These are phyloP conservation scores for Suillus alpinus DNA, from an alignment of 768 basidiomycete genomes.

Conservation along the genomic window DNA sequence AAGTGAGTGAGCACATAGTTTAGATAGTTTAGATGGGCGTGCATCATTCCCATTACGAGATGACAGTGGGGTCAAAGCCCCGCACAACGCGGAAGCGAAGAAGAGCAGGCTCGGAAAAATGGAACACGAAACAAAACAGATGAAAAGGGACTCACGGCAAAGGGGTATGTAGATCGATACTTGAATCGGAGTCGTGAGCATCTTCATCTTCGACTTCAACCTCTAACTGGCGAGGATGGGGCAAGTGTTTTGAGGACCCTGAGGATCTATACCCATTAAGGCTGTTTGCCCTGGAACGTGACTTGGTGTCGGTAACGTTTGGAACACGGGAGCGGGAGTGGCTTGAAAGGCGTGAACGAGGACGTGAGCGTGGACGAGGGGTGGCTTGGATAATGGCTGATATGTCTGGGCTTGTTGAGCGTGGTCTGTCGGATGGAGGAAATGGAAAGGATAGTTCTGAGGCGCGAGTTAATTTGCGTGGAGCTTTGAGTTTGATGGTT, in stretches of 20 bases:
- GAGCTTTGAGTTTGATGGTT: conserved; percentile 18
- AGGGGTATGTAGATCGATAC: conserved; percentile 66
- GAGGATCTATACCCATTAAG: not conserved
- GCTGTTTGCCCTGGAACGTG: not conserved
- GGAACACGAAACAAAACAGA: not conserved
- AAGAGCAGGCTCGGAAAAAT: not conserved
- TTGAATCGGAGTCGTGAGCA: conserved; percentile 55
- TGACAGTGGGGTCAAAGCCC: not conserved
- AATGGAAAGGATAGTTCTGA: conserved; percentile 13
- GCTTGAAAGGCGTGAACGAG: not conserved
- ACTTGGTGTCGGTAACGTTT: conserved; percentile 5
- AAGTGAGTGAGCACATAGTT: not conserved
- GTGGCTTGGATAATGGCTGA: conserved; percentile 37
- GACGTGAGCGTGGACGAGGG: conserved; percentile 32
- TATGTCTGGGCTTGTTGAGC: conserved; percentile 38
- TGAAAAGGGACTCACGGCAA: conserved; percentile 49
- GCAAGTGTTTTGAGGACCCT: not conserved
- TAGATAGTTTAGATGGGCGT: too few relatives aligned
- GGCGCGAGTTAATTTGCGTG: conserved; percentile 22
- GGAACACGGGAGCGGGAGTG: conserved; percentile 23
- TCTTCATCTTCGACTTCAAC: conserved; percentile 24
- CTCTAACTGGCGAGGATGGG: not conserved
- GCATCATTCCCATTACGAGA: not conserved
- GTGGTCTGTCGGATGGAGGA: conserved; percentile 10
- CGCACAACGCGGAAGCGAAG: not conserved